These are phyloP conservation scores for Carex pumila DNA, from an alignment of 176 grass and related monocot genomes.

Conservation along the genomic window DNA sequence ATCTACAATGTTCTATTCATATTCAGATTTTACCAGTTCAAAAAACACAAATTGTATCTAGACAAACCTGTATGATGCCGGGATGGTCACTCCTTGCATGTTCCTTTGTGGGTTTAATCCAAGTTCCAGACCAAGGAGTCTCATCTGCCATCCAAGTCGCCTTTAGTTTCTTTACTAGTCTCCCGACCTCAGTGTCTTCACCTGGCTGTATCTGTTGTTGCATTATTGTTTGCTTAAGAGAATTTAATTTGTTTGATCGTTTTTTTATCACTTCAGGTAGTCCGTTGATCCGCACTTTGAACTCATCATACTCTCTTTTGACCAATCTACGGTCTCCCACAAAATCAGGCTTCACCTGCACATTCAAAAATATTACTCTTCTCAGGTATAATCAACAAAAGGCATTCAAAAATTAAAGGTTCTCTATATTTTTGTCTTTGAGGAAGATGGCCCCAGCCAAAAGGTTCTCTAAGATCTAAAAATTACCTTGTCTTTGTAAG, in stretches of 20 bases:
- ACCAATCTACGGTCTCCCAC: slow-evolving; percentile 17
- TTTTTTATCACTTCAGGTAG: slow-evolving; percentile 8
- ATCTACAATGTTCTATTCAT: background rate
- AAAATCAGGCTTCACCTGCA: slow-evolving; percentile 12
- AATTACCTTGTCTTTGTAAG: slow-evolving; percentile 25
- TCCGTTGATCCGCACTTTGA: slow-evolving; percentile 23
- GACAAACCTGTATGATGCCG: slow-evolving; percentile 19
- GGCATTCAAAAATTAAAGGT: background rate
- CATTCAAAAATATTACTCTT: background rate
- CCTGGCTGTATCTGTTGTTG: background rate
- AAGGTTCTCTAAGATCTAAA: too few species aligned
- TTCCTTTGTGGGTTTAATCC: slow-evolving; percentile 22
- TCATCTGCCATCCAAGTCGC: slow-evolving; percentile 26
- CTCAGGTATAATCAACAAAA: background rate
- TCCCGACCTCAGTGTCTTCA: background rate
- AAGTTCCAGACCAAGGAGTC: slow-evolving; percentile 25
- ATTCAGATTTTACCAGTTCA: background rate
- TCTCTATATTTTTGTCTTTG: too few species aligned
- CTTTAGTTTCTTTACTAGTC: slow-evolving; percentile 5
- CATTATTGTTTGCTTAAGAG: slow-evolving; percentile 18
- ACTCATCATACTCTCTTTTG: slow-evolving; percentile 25
- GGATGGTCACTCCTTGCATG: slow-evolving; percentile 17
- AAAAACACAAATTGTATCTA: background rate
- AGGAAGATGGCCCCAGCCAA: background rate
- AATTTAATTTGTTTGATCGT: slow-evolving; percentile 18